Base-by-base conservation (phyloP, 768 basidiomycete genomes). In the Chalciporus pseudorubinellus region DNA sequence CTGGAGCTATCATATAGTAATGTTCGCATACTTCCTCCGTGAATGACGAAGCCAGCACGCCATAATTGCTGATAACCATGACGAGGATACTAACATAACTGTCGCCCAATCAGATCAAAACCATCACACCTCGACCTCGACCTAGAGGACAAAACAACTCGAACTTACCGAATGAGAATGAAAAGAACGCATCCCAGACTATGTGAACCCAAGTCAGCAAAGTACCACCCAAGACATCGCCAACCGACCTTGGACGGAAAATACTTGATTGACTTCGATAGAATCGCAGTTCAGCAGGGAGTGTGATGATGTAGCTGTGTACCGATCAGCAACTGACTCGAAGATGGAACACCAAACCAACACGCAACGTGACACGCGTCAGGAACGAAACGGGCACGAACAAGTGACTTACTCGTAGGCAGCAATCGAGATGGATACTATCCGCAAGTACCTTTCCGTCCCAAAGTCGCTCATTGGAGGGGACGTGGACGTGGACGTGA, bases 1-100 rank as follows among this genome's bases (percentile, higher is more conserved):
- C n/a, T n/a, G n/a, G n/a, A n/a, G n/a, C n/a, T n/a, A n/a, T n/a
- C n/a, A n/a, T n/a, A 64, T 70, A 81, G 62, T 78, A 87, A 6
- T 59, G 66, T 2, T 52, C 42, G 66, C 86, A 88, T 24, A 70
- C 60, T 13, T 62, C 61, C 9, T 52, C n/a, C 3, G 79, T 78
- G 59, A 86, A 87, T 13, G 65, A 43, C 16, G 61, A 60, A 52
- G 74, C 73, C 61, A 87, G 86, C 60, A 81, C 84, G 12, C 82
- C 83, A 51, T 79, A 74, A 61, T 77, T 84, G 55, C 77, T 81
- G 44, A 82, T 47, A 9, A 72, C 66, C 53, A 85, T 70, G 39
- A 74, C 72, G 4, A 71, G 13, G 24, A 83, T 70, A 61, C 80
- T 83, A 38, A 63, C 38, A 65, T 68, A 68, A 29, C 67, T 70